Conservation (phyloP, 1,284 basidiomycete genomes). For the Blastosporella zonata region DNA sequence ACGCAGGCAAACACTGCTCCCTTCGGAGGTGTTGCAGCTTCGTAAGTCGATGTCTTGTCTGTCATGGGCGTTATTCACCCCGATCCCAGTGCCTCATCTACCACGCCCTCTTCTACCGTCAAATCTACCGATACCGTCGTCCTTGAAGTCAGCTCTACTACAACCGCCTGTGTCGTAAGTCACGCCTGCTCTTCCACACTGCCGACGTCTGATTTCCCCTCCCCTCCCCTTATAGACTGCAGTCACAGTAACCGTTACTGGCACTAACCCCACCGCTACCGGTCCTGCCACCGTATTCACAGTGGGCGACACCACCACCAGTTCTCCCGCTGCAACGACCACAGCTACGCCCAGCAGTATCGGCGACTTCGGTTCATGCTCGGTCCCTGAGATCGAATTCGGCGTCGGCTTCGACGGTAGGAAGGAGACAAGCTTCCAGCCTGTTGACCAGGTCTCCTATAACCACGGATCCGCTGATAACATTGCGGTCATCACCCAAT, state of each 20-base stretch:
- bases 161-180: slow-evolving; percentile 23
- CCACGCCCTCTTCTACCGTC: slow-evolving; percentile 6
- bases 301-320: slow-evolving; percentile 23
- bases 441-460: slow-evolving; percentile 42
- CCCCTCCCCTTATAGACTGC: slow-evolving; percentile 23
- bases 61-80: slow-evolving; percentile 10
- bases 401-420: slow-evolving; percentile 56
- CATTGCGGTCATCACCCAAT: slow-evolving; percentile 51
- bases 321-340: neutral
- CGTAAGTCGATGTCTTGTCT: slow-evolving; percentile 13
- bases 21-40: slow-evolving; percentile 31
- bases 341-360: slow-evolving; percentile 21
- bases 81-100: slow-evolving; percentile 10
- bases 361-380: slow-evolving; percentile 57
- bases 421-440: slow-evolving; percentile 55
- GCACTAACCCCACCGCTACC: slow-evolving; percentile 26
- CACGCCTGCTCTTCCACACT: neutral
- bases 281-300: slow-evolving; percentile 30
- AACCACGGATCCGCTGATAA: slow-evolving; percentile 52
- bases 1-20: slow-evolving; percentile 51
- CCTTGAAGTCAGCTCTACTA: slow-evolving; percentile 14
- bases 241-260: slow-evolving; percentile 30
- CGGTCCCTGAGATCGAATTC: slow-evolving; percentile 58
- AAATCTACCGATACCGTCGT: slow-evolving; percentile 13
- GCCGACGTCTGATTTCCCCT: neutral